phyloP scores from a whole-genome alignment of 805 yeast species.

The Pichia manshurica region DNA sequence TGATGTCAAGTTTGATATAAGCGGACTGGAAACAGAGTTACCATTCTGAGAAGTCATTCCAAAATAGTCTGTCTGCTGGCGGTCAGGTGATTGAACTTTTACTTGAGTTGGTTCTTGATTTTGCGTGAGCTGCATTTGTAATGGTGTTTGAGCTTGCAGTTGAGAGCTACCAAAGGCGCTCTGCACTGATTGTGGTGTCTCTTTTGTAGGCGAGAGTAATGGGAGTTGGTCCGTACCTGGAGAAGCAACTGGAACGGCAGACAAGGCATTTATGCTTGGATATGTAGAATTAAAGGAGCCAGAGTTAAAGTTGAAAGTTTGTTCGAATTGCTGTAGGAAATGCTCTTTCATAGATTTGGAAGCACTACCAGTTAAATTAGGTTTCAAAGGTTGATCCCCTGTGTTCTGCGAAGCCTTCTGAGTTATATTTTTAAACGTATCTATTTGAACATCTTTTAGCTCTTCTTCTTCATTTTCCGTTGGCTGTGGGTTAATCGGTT shows the following conservation, averaged over 20 bases:
- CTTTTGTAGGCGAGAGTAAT: not conserved
- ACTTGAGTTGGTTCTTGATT: not conserved
- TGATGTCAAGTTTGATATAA: not conserved
- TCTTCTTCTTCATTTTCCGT: conserved; percentile 63
- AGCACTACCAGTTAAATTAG: conserved; percentile 51
- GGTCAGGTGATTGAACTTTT: conserved; percentile 8
- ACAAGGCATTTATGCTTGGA: conserved; percentile 12
- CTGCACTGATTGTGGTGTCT: not conserved
- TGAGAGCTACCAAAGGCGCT: not conserved
- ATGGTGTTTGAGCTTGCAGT: too few species aligned
- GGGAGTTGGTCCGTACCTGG: not conserved
- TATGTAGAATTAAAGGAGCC: conserved; percentile 1
- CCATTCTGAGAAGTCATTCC: conserved; percentile 1
- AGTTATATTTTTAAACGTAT: conserved; percentile 15
- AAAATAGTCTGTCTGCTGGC: conserved; percentile 7
- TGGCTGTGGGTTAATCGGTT: conserved; percentile 18
- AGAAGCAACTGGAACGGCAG: conserved; percentile 10
- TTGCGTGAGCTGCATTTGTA: too few species aligned
- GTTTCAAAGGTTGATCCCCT: conserved; percentile 36
- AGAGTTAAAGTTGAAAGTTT: conserved; percentile 13
- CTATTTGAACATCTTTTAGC: conserved; percentile 32
- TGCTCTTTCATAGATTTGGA: conserved; percentile 40
- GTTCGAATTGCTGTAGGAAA: conserved; percentile 19
- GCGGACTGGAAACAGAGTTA: conserved; percentile 3
- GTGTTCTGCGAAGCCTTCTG: conserved; percentile 8